These are phyloP conservation scores for Plasmodium fragile DNA, from an alignment of 169 alveolate species.

Conservation along the genomic window DNA sequence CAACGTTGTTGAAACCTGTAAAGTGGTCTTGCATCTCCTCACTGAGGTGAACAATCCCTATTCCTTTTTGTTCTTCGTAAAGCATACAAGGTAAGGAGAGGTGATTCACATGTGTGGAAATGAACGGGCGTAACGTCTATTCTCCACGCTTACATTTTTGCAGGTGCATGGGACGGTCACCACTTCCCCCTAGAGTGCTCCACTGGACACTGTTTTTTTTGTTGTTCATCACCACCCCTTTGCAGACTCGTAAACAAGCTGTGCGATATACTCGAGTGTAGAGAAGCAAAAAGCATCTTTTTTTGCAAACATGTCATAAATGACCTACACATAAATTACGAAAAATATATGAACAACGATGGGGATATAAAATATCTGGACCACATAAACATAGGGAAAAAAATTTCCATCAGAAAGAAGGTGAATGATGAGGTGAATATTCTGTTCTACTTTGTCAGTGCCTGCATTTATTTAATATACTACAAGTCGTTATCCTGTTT, in stretches of 20 bases:
- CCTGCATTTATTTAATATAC: slow-evolving; percentile 41
- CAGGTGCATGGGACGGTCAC: neutral
- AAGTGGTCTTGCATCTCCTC: slow-evolving; percentile 13
- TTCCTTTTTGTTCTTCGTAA: slow-evolving; percentile 43
- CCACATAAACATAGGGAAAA: slow-evolving; percentile 39
- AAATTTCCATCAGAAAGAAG: neutral
- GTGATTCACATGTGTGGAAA: neutral
- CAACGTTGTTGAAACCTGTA: slow-evolving; percentile 28
- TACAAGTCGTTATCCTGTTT: slow-evolving; percentile 36
- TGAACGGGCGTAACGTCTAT: neutral
- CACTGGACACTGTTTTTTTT: neutral
- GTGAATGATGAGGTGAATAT: slow-evolving; percentile 23
- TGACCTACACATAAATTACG: slow-evolving; percentile 36
- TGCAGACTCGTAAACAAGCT: slow-evolving; percentile 23
- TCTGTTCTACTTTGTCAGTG: slow-evolving; percentile 32
- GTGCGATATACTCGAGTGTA: slow-evolving; percentile 55
- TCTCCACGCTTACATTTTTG: neutral
- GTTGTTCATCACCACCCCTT: neutral
- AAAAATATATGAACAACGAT: slow-evolving; percentile 55
- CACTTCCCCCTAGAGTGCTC: neutral
- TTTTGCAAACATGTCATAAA: slow-evolving; percentile 39
- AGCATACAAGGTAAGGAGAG: slow-evolving; percentile 22
- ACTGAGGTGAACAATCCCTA: slow-evolving; percentile 33
- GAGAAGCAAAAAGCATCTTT: slow-evolving; percentile 39
- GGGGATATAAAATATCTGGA: slow-evolving; percentile 61